Evolutionary conservation across 345 rosid species (phyloP).

Genomic region (Arabidopsis suecica): DNA sequence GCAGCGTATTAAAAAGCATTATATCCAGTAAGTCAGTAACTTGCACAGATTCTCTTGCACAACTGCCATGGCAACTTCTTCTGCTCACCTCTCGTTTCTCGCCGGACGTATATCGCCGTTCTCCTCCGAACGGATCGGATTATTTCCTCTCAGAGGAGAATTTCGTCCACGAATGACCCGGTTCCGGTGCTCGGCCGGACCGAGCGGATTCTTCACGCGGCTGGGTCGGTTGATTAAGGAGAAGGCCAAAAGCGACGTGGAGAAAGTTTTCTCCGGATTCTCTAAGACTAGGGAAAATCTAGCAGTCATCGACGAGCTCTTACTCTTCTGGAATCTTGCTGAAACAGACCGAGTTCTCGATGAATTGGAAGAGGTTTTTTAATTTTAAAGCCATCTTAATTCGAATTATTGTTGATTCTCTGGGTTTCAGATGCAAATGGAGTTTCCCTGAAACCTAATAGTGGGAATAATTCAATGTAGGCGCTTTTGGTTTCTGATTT

Average conservation of each 20-base stretch:
- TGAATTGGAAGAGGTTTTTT: conserved; percentile 84
- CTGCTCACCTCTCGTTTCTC: conserved; percentile 60
- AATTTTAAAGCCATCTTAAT: not conserved
- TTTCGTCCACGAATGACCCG: conserved; percentile 37
- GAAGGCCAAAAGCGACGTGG: conserved; percentile 93
- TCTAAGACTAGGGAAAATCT: conserved; percentile 92
- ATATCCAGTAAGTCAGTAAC: conserved; percentile 17
- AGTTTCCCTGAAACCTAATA: not conserved
- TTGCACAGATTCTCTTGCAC: too few relatives aligned
- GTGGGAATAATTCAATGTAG: conserved; percentile 46
- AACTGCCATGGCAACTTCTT: conserved; percentile 56
- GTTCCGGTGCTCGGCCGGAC: conserved; percentile 69
- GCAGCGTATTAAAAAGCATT: conserved; percentile 30
- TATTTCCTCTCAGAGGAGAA: conserved; percentile 6
- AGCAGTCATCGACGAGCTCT: conserved; percentile 89
- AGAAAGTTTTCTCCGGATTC: conserved; percentile 88
- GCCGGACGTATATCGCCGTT: conserved; percentile 46
- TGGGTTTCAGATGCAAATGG: not conserved
- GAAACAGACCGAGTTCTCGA: conserved; percentile 94
- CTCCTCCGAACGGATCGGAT: conserved; percentile 34
- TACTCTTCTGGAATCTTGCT: conserved; percentile 92
- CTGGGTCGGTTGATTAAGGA: conserved; percentile 88
- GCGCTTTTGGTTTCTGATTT: conserved; percentile 89
- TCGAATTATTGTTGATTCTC: not conserved
- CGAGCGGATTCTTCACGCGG: conserved; percentile 89